Conservation (phyloP, 371 early-diverging fungal species). For the Dinochytrium kinnereticum region DNA sequence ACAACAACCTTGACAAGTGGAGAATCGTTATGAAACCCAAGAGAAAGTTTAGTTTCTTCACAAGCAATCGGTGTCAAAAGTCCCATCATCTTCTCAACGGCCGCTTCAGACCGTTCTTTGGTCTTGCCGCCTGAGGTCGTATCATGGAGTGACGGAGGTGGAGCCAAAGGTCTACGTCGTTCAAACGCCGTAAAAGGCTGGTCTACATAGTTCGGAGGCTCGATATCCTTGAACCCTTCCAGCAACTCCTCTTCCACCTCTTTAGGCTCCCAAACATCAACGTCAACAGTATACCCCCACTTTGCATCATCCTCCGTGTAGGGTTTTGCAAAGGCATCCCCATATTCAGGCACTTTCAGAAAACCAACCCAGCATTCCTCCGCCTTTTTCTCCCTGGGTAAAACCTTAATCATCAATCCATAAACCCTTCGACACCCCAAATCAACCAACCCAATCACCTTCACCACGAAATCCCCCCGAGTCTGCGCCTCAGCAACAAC, state of each 20-base stretch:
- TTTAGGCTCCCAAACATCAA: background rate
- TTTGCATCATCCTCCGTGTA: background rate
- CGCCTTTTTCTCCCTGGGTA: background rate
- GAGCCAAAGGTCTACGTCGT: background rate
- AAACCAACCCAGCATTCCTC: background rate
- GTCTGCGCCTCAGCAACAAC: background rate
- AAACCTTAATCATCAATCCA: background rate
- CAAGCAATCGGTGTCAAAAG: background rate
- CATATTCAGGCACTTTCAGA: background rate
- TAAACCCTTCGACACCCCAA: background rate
- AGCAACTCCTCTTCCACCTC: background rate
- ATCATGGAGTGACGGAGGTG: constrained; percentile 4
- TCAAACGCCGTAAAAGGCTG: too few species aligned
- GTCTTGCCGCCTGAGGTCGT: background rate
- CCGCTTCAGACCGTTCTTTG: background rate
- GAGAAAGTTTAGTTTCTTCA: background rate
- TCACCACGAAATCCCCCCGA: background rate
- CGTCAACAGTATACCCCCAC: background rate
- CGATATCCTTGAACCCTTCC: too few species aligned
- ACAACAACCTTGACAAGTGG: constrained; percentile 2
- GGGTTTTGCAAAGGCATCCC: background rate
- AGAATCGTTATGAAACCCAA: background rate
- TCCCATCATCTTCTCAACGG: background rate
- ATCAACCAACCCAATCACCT: background rate
- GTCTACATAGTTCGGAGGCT: too few species aligned